Percentiles rank a stretch among this genome's conserved stretches.
Evolutionary conservation across 2,329 filamentous ascomycete genomes (phyloP).

Genomic region (Aspergillus costaricaensis): DNA sequence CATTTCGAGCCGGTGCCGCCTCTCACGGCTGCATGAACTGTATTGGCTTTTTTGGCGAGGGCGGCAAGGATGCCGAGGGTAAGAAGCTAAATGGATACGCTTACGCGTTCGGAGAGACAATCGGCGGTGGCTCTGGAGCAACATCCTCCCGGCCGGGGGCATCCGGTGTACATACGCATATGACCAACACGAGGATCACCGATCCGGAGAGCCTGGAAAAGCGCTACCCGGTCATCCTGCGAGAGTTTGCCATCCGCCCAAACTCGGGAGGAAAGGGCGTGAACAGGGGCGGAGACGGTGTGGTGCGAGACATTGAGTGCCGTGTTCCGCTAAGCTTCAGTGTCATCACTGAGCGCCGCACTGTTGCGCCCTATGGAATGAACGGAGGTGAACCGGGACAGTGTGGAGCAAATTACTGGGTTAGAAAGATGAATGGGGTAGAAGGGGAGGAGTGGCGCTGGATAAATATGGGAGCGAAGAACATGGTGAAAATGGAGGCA

Average conservation of each 20-base stretch:
- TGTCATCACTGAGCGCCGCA: slow-evolving; percentile 28
- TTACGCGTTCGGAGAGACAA: slow-evolving; percentile 85
- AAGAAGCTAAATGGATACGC: slow-evolving; percentile 49
- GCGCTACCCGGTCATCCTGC: slow-evolving; percentile 71
- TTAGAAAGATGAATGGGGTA: no score
- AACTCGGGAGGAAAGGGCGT: slow-evolving; percentile 66
- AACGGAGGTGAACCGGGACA: slow-evolving; percentile 19
- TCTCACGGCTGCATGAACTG: slow-evolving; percentile 80
- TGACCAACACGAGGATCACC: slow-evolving; percentile 83
- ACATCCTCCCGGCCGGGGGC: slow-evolving; percentile 71
- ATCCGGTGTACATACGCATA: slow-evolving; percentile 73
- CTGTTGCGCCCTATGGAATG: slow-evolving; percentile 28
- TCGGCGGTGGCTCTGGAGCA: slow-evolving; percentile 73
- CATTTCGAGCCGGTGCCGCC: slow-evolving; percentile 74
- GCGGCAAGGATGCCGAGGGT: slow-evolving; percentile 54
- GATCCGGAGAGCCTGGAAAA: slow-evolving; percentile 80
- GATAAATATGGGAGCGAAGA: slow-evolving; percentile 29
- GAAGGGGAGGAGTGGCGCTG: no score
- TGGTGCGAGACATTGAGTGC: slow-evolving; percentile 78
- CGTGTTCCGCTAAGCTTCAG: slow-evolving; percentile 48
- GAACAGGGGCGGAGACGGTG: slow-evolving; percentile 72
- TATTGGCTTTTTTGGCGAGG: slow-evolving; percentile 50
- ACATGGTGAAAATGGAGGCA: slow-evolving; percentile 22
- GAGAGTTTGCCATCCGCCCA: slow-evolving; percentile 65
- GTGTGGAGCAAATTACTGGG: slow-evolving; percentile 67